Evolutionary conservation across 768 basidiomycete genomes (phyloP).

Genomic region (Krasilnikovozyma curviuscula): DNA sequence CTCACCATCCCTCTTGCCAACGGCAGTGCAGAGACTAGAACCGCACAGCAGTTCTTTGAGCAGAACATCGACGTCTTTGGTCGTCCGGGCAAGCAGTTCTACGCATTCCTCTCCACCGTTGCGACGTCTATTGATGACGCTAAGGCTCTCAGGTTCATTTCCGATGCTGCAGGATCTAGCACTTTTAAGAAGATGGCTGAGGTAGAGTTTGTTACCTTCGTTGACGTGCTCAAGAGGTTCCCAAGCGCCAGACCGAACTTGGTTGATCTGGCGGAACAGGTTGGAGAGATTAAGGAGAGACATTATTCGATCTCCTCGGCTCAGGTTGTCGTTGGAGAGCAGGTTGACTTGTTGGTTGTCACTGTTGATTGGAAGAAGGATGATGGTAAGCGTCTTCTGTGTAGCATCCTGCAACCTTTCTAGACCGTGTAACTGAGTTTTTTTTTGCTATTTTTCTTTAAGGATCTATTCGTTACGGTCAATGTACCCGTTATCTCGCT

Average conservation of each 20-base stretch:
- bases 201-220: constrained; percentile 85
- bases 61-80: constrained; percentile 95
- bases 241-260: constrained; percentile 60
- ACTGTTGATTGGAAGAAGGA: constrained; percentile 96
- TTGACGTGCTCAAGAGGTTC: constrained; percentile 61
- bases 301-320: constrained; percentile 97
- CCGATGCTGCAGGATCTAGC: constrained; percentile 68
- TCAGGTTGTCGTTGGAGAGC: constrained; percentile 83
- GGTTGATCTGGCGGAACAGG: constrained; percentile 64
- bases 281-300: constrained; percentile 89
- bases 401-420: no score
- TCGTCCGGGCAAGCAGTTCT: constrained; percentile 88
- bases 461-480: constrained; percentile 68
- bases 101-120: constrained; percentile 60
- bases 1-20: constrained; percentile 56
- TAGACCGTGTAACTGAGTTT: not conserved
- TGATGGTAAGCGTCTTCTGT: constrained; percentile 5
- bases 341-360: constrained; percentile 85
- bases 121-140: constrained; percentile 52
- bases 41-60: constrained; percentile 84
- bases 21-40: constrained; percentile 66
- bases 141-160: constrained; percentile 73
- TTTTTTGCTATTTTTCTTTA: not conserved
- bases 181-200: constrained; percentile 93
- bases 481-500: constrained; percentile 88